phyloP scores from a whole-genome alignment of 2,329 filamentous ascomycete genomes.

The Trichoderma sp. region DNA sequence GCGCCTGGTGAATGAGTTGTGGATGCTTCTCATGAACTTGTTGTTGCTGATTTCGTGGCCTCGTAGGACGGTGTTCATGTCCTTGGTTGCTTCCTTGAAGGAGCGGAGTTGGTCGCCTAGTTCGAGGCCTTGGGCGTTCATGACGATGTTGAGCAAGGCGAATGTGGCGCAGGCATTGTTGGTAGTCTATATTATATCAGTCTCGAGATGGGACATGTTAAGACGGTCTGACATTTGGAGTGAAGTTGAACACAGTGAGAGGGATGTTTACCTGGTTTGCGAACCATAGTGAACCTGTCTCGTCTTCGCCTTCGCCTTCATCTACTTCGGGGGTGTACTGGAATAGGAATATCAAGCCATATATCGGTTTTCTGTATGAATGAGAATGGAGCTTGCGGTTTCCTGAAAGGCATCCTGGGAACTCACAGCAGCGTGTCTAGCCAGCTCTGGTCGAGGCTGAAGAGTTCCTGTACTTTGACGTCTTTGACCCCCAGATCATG shows the following conservation, averaged over 20 bases:
- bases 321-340: slow-evolving; percentile 64
- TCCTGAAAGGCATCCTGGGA: background rate
- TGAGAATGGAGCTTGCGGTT: background rate
- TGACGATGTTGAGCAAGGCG: slow-evolving; percentile 88
- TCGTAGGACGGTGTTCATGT: slow-evolving; percentile 70
- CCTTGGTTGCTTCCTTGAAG: slow-evolving; percentile 73
- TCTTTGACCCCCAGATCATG: slow-evolving; percentile 74
- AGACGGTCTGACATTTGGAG: background rate
- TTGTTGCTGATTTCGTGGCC: slow-evolving; percentile 76
- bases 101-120: slow-evolving; percentile 69
- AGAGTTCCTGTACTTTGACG: slow-evolving; percentile 75
- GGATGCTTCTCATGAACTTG: slow-evolving; percentile 74
- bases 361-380: slow-evolving; percentile 64
- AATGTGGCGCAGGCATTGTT: slow-evolving; percentile 90
- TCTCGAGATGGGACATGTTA: slow-evolving; percentile 7
- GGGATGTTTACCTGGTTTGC: slow-evolving; percentile 73
- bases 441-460: slow-evolving; percentile 68
- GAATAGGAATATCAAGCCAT: slow-evolving; percentile 89
- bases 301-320: slow-evolving; percentile 56
- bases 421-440: slow-evolving; percentile 65
- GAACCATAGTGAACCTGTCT: slow-evolving; percentile 72
- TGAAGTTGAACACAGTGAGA: background rate
- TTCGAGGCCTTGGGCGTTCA: slow-evolving; percentile 70
- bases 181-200: slow-evolving; percentile 62
- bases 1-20: slow-evolving; percentile 84